A percentile compares a stretch with the other conserved stretches of the same genome.
Evolutionary conservation across 192 early-diverging fungal genomes (phyloP).

Genomic region (Jimgerdemannia flammicorona): DNA sequence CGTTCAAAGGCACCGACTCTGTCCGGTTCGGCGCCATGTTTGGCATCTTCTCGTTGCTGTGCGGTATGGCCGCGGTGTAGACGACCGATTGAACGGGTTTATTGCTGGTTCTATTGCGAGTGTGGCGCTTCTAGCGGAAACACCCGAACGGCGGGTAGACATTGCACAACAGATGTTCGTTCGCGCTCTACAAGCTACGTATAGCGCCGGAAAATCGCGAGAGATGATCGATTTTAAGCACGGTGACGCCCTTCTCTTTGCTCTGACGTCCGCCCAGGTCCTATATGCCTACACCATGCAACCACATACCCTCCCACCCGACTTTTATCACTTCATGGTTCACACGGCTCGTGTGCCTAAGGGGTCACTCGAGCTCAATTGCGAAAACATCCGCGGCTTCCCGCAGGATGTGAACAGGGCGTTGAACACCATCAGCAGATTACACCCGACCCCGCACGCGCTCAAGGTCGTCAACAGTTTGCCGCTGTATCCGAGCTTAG

Average conservation of each 20-base stretch:
- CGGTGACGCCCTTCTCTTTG: slow-evolving; percentile 52
- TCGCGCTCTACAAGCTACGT: slow-evolving; percentile 50
- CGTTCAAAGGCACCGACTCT: slow-evolving; percentile 55
- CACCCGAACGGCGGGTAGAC: slow-evolving; percentile 42
- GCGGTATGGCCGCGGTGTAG: slow-evolving; percentile 46
- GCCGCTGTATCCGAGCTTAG: slow-evolving; percentile 31
- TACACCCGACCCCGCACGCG: slow-evolving; percentile 36
- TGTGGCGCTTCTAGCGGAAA: slow-evolving; percentile 51
- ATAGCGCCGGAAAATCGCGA: slow-evolving; percentile 49
- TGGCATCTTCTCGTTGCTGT: slow-evolving; percentile 71
- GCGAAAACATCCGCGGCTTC: slow-evolving; percentile 39
- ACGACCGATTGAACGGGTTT: slow-evolving; percentile 52
- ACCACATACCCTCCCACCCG: slow-evolving; percentile 51
- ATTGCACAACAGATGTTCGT: slow-evolving; percentile 58
- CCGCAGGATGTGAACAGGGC: slow-evolving; percentile 33
- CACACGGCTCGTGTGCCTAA: slow-evolving; percentile 57
- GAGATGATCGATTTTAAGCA: slow-evolving; percentile 51
- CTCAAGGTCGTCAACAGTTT: slow-evolving; percentile 32
- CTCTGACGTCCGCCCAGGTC: slow-evolving; percentile 48
- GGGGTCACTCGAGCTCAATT: slow-evolving; percentile 53
- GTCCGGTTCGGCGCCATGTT: slow-evolving; percentile 72
- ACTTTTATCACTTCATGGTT: slow-evolving; percentile 59
- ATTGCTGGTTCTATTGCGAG: slow-evolving; percentile 51
- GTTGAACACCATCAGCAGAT: slow-evolving; percentile 24
- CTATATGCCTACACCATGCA: slow-evolving; percentile 58